These are phyloP conservation scores for Vigna angularis DNA, from an alignment of 306 rosid species.

Conservation along the genomic window DNA sequence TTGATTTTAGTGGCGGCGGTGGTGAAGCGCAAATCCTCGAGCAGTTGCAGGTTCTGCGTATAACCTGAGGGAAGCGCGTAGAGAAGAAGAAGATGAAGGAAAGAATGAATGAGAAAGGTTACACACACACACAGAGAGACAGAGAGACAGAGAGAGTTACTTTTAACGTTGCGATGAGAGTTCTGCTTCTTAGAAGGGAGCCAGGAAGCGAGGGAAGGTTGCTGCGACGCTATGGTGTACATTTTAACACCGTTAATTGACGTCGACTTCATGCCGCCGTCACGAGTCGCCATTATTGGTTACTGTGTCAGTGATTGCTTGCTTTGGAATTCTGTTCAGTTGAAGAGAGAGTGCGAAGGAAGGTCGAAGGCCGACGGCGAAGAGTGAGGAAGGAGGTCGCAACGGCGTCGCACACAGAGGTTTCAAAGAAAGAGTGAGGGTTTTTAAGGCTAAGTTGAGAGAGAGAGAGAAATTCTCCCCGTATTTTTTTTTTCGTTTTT, in stretches of 20 bases:
- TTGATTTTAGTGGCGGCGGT: constrained; percentile 88
- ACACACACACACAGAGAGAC: background rate
- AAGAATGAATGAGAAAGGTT: background rate
- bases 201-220: constrained; percentile 84
- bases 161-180: constrained; percentile 67
- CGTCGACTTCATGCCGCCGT: constrained; percentile 75
- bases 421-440: background rate
- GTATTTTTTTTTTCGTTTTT: background rate
- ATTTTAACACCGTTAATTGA: constrained; percentile 78
- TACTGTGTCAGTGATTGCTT: too few relatives aligned
- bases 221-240: constrained; percentile 79
- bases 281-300: constrained; percentile 64
- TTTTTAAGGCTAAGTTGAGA: background rate
- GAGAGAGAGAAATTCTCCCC: background rate
- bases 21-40: constrained; percentile 82
- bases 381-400: background rate
- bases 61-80: constrained; percentile 61
- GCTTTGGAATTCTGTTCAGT: background rate
- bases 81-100: background rate
- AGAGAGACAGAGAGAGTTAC: constrained; percentile 36
- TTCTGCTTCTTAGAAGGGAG: constrained; percentile 66
- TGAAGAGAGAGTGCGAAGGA: background rate
- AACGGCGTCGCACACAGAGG: background rate
- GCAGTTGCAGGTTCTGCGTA: constrained; percentile 65
- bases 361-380: background rate